Percentiles rank a stretch among this genome's conserved stretches.
These are phyloP conservation scores for Beauveria medogensis DNA, from an alignment of 2,329 filamentous ascomycete species.

Conservation along the genomic window DNA sequence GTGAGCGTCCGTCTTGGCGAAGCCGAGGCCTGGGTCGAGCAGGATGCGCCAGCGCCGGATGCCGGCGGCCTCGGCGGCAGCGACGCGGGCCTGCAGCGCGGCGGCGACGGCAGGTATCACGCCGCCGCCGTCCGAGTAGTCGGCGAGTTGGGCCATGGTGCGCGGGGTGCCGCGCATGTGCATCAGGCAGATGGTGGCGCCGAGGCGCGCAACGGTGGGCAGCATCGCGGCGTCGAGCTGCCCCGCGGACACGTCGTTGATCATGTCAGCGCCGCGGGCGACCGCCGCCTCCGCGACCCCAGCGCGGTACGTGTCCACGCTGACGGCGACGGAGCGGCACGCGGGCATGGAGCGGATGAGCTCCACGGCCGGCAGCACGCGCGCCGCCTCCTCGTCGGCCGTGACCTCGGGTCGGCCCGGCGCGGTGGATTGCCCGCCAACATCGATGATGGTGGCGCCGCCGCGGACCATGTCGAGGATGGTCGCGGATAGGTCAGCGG, in stretches of 20 bases:
- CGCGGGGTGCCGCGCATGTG: constrained; percentile 85
- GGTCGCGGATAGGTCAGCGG: constrained; percentile 45
- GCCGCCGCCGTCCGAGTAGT: constrained; percentile 60
- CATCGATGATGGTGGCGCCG: constrained; percentile 79
- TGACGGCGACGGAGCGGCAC: constrained; percentile 60
- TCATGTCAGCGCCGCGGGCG: constrained; percentile 73
- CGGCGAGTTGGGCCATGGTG: constrained; percentile 65
- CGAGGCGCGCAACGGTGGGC: constrained; percentile 64
- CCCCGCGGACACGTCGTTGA: constrained; percentile 92
- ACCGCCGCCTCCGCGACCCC: constrained; percentile 71
- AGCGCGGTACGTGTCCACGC: constrained; percentile 88
- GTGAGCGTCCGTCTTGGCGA: constrained; percentile 75
- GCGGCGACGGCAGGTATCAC: constrained; percentile 55
- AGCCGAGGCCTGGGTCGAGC: constrained; percentile 88
- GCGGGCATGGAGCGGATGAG: constrained; percentile 62
- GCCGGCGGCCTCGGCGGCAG: constrained; percentile 69
- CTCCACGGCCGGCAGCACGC: constrained; percentile 71
- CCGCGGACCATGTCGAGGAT: constrained; percentile 53
- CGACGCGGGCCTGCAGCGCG: constrained; percentile 64
- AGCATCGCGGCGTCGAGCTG: constrained; percentile 75
- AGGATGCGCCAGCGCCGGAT: constrained; percentile 90
- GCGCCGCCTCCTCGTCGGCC: constrained; percentile 63
- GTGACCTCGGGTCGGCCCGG: constrained; percentile 64
- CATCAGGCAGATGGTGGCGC: constrained; percentile 77
- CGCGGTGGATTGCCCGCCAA: constrained; percentile 89